Evolutionary conservation across 176 grass and related monocot species (phyloP), one percentile per base, ranked within the genome.

Genomic region (Lolium multiflorum): DNA sequence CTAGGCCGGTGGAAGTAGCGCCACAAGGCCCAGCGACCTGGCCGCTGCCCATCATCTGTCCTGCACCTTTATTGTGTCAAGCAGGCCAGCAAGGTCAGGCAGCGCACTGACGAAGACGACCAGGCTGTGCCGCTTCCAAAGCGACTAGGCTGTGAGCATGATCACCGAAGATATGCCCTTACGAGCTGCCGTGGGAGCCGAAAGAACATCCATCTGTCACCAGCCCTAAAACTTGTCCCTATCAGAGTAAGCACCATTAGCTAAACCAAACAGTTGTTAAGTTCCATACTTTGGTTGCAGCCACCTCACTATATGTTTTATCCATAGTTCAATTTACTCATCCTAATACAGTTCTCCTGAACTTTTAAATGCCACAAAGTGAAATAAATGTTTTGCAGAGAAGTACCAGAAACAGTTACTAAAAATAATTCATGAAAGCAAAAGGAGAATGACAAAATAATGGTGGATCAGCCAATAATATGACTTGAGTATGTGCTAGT

Each of bases 391-490:
- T 57, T 81, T 39, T 39, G 4, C 4, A 39, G 38, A 39, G n/a
- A n/a, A n/a, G n/a, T n/a, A 39, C 38, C 38, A 51, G 20, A 37
- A 41, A 82, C 15, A 70, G 46, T 77, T 31, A 82, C 31, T 50
- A 15, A 81, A 17, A 38, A 74, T 16, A 50, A 24, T 74, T 50
- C 46, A 50, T 26, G 21, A 74, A 26, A 75, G 47, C 22, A 49
- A n/a, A n/a, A 74, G 43, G 72, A 52, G 72, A 75, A 75, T 52
- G 15, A 43, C 15, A 83, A 61, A 74, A 28, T 46, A 60, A 20
- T 62, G 49, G 62, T 85, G 78, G 28, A 78, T 59, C 25, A 71
- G 13, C 77, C n/a, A 81, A 59, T 21, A 82, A 55, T 18, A 18
- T 11, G 46, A 67, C 49, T 61, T 75, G 37, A 86, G 12, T 50